Conservation (phyloP, 1,139 yeast species). For the Suhomyces coccinellae region DNA sequence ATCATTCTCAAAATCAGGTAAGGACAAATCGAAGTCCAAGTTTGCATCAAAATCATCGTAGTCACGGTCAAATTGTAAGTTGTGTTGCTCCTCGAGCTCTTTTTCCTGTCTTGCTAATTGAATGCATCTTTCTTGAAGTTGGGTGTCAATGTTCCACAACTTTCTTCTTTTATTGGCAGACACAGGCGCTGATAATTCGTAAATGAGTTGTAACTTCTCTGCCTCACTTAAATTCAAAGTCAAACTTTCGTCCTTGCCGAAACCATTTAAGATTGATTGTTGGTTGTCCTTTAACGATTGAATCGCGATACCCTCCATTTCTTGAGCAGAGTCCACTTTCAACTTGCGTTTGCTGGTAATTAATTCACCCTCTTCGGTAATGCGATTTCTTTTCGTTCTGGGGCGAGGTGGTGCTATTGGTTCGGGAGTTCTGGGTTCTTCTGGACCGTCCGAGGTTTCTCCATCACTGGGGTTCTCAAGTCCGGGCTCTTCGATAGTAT, state of each 20-base stretch:
- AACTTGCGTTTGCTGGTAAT: conserved; percentile 42
- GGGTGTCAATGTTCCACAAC: conserved; percentile 23
- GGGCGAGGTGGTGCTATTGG: conserved; percentile 16
- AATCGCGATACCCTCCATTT: conserved; percentile 40
- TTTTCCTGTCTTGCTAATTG: conserved; percentile 32
- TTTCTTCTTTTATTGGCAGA: conserved; percentile 23
- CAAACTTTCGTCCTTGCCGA: conserved; percentile 18
- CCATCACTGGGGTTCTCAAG: conserved; percentile 13
- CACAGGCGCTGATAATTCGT: conserved; percentile 36
- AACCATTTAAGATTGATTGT: conserved; percentile 20
- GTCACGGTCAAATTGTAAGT: conserved; percentile 24
- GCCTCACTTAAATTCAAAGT: conserved; percentile 31
- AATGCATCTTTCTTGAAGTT: conserved; percentile 32
- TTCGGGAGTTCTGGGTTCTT: conserved; percentile 23
- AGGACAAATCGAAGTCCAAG: conserved; percentile 42
- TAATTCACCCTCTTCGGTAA: conserved; percentile 41
- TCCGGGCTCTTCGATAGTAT: conserved; percentile 21
- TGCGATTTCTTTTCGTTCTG: conserved; percentile 24
- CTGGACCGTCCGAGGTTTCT: conserved; percentile 19
- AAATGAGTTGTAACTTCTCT: conserved; percentile 38
- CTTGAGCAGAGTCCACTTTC: conserved; percentile 35
- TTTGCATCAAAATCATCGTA: conserved; percentile 24
- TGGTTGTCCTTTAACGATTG: conserved; percentile 37
- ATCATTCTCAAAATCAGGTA: conserved; percentile 37
- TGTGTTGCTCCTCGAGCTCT: conserved; percentile 21